phyloP scores from a whole-genome alignment of 768 basidiomycete genomes.

The Naematelia encephala region DNA sequence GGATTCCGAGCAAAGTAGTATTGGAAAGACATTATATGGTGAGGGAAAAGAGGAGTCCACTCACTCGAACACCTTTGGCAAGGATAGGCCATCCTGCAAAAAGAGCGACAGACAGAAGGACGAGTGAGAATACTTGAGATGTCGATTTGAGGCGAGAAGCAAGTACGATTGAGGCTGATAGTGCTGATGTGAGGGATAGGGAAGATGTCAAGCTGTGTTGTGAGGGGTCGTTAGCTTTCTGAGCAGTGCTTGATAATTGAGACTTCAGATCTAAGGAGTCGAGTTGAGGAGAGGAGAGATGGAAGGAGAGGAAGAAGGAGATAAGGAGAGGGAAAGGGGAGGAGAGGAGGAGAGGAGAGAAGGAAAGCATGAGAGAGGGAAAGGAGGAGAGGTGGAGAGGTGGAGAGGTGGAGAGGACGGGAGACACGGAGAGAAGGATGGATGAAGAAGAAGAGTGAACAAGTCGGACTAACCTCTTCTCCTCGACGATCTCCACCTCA shows the following conservation, averaged over 20 bases:
- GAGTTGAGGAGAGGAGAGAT: no score
- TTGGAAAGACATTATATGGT: no score
- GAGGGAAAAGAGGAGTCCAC: slow-evolving; percentile 2
- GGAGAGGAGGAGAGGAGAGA: not conserved
- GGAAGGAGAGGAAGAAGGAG: not conserved
- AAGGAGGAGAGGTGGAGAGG: not conserved
- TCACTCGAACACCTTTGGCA: slow-evolving; percentile 39
- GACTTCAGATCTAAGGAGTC: no score
- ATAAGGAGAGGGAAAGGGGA: not conserved
- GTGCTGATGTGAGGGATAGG: slow-evolving; percentile 61
- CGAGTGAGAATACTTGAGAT: slow-evolving; percentile 78
- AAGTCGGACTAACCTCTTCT: slow-evolving; percentile 36
- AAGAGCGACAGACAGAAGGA: slow-evolving; percentile 34
- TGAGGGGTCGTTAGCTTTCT: not conserved
- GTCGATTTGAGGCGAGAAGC: slow-evolving; percentile 83
- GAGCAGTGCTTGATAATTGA: no score
- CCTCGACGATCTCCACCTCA: slow-evolving; percentile 21
- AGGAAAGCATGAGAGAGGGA: not conserved
- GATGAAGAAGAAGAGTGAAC: not conserved
- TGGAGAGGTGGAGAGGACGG: not conserved
- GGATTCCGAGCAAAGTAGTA: no score
- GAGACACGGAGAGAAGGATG: slow-evolving; percentile 8
- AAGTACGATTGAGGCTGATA: slow-evolving; percentile 87
- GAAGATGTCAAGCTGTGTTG: slow-evolving; percentile 46
- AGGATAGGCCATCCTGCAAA: slow-evolving; percentile 45